Evolutionary conservation across 2,329 filamentous ascomycete genomes (phyloP).

Genomic region (Geosmithia putterillii): DNA sequence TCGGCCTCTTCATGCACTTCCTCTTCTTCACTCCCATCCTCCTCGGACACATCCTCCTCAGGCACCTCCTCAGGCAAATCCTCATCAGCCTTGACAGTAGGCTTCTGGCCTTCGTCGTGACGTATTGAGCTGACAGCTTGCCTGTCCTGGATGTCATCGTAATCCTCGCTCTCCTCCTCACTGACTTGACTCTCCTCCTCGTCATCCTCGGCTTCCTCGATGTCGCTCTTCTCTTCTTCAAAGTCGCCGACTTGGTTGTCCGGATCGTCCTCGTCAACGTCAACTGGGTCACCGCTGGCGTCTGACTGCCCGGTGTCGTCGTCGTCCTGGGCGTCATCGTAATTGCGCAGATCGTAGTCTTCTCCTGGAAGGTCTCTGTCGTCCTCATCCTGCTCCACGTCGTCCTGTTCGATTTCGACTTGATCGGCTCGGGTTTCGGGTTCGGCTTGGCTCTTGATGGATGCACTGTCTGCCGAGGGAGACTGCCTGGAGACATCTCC

Average conservation of each 20-base stretch:
- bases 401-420: not conserved
- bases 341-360: conserved; percentile 20
- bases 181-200: conserved; percentile 12
- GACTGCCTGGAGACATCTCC: too few species aligned
- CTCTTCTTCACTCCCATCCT: too few species aligned
- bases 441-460: not conserved
- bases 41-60: too few species aligned
- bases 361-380: conserved; percentile 13
- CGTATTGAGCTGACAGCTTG: not conserved
- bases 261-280: not conserved
- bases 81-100: too few species aligned
- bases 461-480: conserved; percentile 1
- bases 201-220: conserved; percentile 6
- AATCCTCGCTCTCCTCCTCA: too few species aligned
- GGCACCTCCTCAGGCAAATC: too few species aligned
- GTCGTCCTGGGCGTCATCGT: conserved; percentile 16
- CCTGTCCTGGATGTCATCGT: not conserved
- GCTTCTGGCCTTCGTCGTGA: too few species aligned
- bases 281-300: not conserved
- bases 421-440: too few species aligned
- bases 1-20: too few species aligned
- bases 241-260: conserved; percentile 13
- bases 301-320: conserved; percentile 13
- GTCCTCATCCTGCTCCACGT: conserved; percentile 2
- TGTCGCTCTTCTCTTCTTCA: conserved; percentile 3